Conservation (phyloP, 1,284 basidiomycete species). For the Microbotryum lychnidis-dioicae region DNA sequence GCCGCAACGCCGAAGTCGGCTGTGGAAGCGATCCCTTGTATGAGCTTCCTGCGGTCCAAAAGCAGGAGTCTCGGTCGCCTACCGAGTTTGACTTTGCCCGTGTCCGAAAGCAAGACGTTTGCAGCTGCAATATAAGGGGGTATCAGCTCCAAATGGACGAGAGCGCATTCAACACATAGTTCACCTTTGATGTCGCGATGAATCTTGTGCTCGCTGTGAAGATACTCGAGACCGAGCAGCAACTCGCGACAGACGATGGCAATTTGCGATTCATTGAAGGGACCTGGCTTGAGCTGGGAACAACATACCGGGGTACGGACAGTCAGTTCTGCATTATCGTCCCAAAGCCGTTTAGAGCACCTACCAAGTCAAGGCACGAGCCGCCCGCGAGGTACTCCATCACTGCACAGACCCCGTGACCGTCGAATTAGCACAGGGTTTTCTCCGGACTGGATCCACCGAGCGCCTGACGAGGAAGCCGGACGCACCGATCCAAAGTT, state of each 20-base stretch:
- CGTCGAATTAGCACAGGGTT: neutral
- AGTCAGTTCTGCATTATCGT: neutral
- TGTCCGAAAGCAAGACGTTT: constrained; percentile 81
- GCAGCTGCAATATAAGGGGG: constrained; percentile 51
- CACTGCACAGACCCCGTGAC: constrained; percentile 42
- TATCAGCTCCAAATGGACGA: neutral
- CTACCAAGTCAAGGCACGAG: constrained; percentile 81
- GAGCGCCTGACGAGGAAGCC: neutral
- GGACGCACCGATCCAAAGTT: constrained; percentile 72
- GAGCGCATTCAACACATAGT: neutral
- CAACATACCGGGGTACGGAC: neutral
- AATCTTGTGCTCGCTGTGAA: constrained; percentile 82
- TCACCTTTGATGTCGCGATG: constrained; percentile 85
- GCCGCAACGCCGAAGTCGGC: constrained; percentile 96
- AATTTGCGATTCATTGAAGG: constrained; percentile 84
- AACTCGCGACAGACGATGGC: constrained; percentile 90
- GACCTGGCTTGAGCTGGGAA: constrained; percentile 66
- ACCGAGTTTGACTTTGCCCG: constrained; percentile 83
- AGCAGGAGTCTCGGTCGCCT: constrained; percentile 15
- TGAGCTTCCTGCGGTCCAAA: neutral
- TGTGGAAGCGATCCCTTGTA: constrained; percentile 10
- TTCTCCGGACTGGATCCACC: neutral
- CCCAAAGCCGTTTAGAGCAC: constrained; percentile 18
- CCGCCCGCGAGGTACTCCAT: constrained; percentile 99
- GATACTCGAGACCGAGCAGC: constrained; percentile 85